phyloP scores from a whole-genome alignment of 148 eudicot genomes.

The Chenopodium album region DNA sequence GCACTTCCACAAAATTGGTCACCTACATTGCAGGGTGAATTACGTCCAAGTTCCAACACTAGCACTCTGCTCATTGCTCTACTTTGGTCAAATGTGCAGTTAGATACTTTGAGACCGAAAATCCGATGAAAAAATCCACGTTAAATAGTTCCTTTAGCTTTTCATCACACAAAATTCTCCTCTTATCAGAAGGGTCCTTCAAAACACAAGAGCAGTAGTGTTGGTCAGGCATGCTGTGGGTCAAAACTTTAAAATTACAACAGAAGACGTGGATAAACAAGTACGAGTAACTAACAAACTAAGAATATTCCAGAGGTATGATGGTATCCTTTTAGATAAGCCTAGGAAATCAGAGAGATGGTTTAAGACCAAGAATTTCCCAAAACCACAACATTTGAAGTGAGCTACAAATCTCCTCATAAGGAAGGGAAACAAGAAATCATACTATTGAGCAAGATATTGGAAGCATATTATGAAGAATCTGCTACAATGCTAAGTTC shows the following conservation, averaged over 20 bases:
- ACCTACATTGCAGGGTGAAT: conserved; percentile 23
- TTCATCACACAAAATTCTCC: conserved; percentile 41
- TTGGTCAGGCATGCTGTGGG: conserved; percentile 3
- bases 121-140: conserved; percentile 34
- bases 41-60: conserved; percentile 4
- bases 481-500: neutral
- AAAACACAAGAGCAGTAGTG: conserved; percentile 15
- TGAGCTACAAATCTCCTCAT: neutral
- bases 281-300: no score
- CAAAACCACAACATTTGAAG: neutral
- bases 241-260: neutral
- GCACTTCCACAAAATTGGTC: conserved; percentile 32
- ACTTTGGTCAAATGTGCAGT: conserved; percentile 37
- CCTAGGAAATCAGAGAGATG: neutral
- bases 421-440: neutral
- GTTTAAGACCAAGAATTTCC: neutral
- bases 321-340: neutral
- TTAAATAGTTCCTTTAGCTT: conserved; percentile 42
- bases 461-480: neutral
- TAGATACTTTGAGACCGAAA: conserved; percentile 40
- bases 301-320: neutral
- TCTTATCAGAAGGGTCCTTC: conserved; percentile 50
- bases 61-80: conserved; percentile 20
- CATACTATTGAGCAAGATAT: neutral
- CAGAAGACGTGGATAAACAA: neutral